A percentile compares a stretch with the other conserved stretches of the same genome.
phyloP scores from a whole-genome alignment of 2,329 filamentous ascomycete species.

The Emergomyces orientalis region DNA sequence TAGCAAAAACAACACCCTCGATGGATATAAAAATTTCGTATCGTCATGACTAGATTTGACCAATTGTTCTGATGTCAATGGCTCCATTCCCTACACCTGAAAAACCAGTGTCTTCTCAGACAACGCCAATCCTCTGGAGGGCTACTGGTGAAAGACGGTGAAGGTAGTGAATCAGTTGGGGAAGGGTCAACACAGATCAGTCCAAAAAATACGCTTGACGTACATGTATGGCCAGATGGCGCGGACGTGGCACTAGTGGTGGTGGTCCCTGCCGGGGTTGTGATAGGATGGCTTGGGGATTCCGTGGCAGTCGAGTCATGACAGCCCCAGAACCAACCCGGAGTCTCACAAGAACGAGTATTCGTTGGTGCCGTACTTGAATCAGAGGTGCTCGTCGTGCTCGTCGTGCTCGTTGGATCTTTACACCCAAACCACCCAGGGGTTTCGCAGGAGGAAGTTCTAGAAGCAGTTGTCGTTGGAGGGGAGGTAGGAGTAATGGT shows the following conservation, averaged over 20 bases:
- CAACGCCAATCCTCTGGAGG: conserved; percentile 25
- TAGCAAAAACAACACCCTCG: background rate
- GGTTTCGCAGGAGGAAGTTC: conserved; percentile 28
- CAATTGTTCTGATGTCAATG: background rate
- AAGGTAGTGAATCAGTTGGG: background rate
- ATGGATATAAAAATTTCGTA: background rate
- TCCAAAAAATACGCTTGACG: conserved; percentile 21
- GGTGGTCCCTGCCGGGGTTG: conserved; percentile 23
- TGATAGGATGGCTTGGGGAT: conserved; percentile 23
- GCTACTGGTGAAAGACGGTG: conserved; percentile 18
- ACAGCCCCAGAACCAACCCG: conserved; percentile 51
- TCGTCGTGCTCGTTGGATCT: conserved; percentile 31
- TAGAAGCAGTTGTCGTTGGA: conserved; percentile 20
- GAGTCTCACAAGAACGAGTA: conserved; percentile 39
- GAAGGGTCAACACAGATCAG: conserved; percentile 21
- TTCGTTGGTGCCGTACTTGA: conserved; percentile 16
- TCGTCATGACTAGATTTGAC: background rate
- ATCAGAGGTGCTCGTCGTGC: conserved; percentile 16
- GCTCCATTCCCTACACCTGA: conserved; percentile 35
- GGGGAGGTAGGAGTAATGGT: conserved; percentile 21
- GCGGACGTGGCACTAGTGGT: conserved; percentile 21
- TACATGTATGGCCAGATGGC: conserved; percentile 22
- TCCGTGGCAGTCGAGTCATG: conserved; percentile 31
- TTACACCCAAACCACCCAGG: conserved; percentile 35
- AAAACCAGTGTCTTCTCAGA: conserved; percentile 34